Evolutionary conservation across 2,329 filamentous ascomycete species (phyloP).

Genomic region (Neoarthrinium moseri): DNA sequence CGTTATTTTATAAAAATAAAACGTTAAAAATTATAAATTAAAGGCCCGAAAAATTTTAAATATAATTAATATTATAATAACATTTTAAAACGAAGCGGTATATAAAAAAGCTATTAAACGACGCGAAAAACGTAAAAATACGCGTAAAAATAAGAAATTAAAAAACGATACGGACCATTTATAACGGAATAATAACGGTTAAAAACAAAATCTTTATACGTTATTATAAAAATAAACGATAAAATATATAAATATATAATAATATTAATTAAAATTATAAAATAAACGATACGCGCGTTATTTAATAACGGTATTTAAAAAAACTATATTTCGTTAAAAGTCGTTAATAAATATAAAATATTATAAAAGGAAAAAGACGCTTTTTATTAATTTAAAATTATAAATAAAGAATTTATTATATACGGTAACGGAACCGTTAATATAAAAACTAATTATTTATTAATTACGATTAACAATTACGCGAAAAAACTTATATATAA

Average conservation of each 20-base stretch:
- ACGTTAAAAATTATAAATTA: not conserved
- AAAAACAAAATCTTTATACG: not conserved
- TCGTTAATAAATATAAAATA: not conserved
- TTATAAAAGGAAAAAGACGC: not conserved
- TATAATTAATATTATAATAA: not conserved
- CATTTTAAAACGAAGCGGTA: not conserved
- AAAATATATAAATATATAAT: not conserved
- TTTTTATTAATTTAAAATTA: not conserved
- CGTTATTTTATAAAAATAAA: too few species aligned
- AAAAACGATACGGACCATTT: not conserved
- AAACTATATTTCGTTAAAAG: not conserved
- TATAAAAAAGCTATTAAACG: not conserved
- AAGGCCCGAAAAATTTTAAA: not conserved
- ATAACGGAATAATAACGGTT: not conserved
- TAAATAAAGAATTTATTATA: not conserved
- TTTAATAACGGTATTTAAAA: not conserved
- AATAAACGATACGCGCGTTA: too few species aligned
- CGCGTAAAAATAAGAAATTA: not conserved
- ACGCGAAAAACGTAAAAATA: not conserved
- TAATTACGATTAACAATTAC: not conserved
- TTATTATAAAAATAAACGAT: too few species aligned
- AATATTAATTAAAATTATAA: not conserved
- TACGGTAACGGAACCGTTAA: not conserved
- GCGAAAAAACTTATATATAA: not conserved
- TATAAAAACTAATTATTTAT: conserved; percentile 1